phyloP scores from a whole-genome alignment of 2,329 filamentous ascomycete genomes.

The Coniochaeta ligniaria region DNA sequence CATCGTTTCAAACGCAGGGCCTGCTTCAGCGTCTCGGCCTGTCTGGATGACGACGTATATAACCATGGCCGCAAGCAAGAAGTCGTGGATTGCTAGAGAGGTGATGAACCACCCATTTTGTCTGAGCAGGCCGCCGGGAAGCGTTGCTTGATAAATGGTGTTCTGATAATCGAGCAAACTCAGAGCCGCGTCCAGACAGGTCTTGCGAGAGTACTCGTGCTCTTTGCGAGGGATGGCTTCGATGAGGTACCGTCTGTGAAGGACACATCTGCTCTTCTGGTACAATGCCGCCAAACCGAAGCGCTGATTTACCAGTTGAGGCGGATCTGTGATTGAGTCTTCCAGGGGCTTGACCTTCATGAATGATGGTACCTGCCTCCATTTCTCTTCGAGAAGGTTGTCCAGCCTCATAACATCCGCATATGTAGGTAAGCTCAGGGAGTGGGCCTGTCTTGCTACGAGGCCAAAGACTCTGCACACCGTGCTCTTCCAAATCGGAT shows the following conservation, averaged over 20 bases:
- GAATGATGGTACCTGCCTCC: slow-evolving; percentile 36
- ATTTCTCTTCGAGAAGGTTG: slow-evolving; percentile 33
- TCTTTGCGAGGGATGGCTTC: slow-evolving; percentile 32
- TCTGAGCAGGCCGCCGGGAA: slow-evolving; percentile 45
- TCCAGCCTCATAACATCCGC: slow-evolving; percentile 42
- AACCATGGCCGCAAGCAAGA: slow-evolving; percentile 53
- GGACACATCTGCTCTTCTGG: slow-evolving; percentile 47
- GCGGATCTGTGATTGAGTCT: slow-evolving; percentile 39
- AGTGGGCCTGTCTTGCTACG: slow-evolving; percentile 42
- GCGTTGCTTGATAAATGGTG: slow-evolving; percentile 37
- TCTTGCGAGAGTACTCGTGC: slow-evolving; percentile 44
- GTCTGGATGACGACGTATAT: slow-evolving; percentile 45
- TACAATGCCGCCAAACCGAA: slow-evolving; percentile 45
- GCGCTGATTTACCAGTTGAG: slow-evolving; percentile 40
- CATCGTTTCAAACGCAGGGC: slow-evolving; percentile 22
- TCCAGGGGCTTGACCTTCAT: slow-evolving; percentile 41
- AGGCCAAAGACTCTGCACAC: slow-evolving; percentile 41
- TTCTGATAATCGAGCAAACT: slow-evolving; percentile 40
- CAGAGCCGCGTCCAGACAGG: slow-evolving; percentile 42
- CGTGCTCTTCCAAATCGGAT: slow-evolving; percentile 43
- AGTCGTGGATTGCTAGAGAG: slow-evolving; percentile 52
- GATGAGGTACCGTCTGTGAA: slow-evolving; percentile 46
- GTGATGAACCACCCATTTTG: slow-evolving; percentile 50
- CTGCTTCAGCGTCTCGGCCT: not conserved
- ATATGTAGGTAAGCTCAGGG: slow-evolving; percentile 38